These are phyloP conservation scores for Calonectria hawksworthii DNA, from an alignment of 2,329 filamentous ascomycete genomes.

Conservation along the genomic window DNA sequence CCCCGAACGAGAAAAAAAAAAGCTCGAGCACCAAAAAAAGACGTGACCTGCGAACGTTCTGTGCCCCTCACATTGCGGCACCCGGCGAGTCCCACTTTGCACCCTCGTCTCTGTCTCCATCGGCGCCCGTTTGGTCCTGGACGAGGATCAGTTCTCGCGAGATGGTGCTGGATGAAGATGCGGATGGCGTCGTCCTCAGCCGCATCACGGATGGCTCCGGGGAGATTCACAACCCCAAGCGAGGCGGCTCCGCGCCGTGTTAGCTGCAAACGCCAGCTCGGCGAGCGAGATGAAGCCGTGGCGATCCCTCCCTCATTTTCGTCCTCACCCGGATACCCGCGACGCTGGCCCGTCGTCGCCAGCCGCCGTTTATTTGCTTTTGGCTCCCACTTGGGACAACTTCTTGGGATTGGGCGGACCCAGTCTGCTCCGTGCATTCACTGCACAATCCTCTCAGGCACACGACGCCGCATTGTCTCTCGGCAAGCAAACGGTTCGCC, in stretches of 20 bases:
- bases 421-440: neutral
- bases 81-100: slow-evolving; percentile 2
- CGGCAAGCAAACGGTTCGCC: neutral
- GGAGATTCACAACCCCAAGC: neutral
- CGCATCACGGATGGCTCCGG: neutral
- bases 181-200: neutral
- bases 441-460: neutral
- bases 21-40: neutral
- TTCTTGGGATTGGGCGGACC: neutral
- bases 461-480: slow-evolving; percentile 6
- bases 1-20: neutral
- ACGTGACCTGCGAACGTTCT: neutral
- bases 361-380: slow-evolving; percentile 25
- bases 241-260: slow-evolving; percentile 5
- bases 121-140: neutral
- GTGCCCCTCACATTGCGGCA: neutral
- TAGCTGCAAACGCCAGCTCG: neutral
- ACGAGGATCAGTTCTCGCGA: neutral
- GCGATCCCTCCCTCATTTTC: slow-evolving; percentile 23
- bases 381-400: slow-evolving; percentile 1
- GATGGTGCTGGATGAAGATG: neutral
- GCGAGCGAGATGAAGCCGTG: slow-evolving; percentile 30
- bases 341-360: neutral
- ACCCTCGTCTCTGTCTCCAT: neutral
- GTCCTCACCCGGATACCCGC: slow-evolving; percentile 8